These are phyloP conservation scores for Tetrapyrgos nigripes DNA, from an alignment of 1,284 basidiomycete species.

Conservation along the genomic window DNA sequence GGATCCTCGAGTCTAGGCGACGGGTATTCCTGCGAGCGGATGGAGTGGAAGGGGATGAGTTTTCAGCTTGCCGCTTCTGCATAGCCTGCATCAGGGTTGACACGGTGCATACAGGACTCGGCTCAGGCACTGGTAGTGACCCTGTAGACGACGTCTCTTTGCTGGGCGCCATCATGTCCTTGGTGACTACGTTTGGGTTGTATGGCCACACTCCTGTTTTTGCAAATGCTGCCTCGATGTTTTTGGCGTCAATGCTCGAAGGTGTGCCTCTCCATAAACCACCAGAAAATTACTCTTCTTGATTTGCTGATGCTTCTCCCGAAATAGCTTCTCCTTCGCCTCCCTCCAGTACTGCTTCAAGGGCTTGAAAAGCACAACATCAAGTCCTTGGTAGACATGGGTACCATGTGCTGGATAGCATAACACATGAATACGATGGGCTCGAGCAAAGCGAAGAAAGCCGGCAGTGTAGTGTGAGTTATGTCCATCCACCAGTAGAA, in stretches of 20 bases:
- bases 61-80: neutral
- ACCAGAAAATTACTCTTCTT: constrained; percentile 28
- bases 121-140: neutral
- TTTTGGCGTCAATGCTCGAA: constrained; percentile 29
- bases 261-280: constrained; percentile 34
- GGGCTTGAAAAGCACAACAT: constrained; percentile 18
- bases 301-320: neutral
- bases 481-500: constrained; percentile 42
- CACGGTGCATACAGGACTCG: constrained; percentile 4
- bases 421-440: constrained; percentile 31
- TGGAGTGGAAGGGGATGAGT: neutral
- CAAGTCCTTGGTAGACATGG: constrained; percentile 37
- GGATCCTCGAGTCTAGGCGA: neutral
- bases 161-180: constrained; percentile 34
- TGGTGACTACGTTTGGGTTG: constrained; percentile 36
- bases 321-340: constrained; percentile 1
- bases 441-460: constrained; percentile 35
- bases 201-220: constrained; percentile 44
- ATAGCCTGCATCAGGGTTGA: neutral
- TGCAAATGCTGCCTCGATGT: constrained; percentile 38
- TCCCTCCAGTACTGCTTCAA: constrained; percentile 7
- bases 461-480: constrained; percentile 38
- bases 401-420: constrained; percentile 37
- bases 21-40: no score
- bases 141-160: constrained; percentile 14